Base-by-base conservation (phyloP, 495 filamentous ascomycete genomes). In the Trichoderma orchidacearum region DNA sequence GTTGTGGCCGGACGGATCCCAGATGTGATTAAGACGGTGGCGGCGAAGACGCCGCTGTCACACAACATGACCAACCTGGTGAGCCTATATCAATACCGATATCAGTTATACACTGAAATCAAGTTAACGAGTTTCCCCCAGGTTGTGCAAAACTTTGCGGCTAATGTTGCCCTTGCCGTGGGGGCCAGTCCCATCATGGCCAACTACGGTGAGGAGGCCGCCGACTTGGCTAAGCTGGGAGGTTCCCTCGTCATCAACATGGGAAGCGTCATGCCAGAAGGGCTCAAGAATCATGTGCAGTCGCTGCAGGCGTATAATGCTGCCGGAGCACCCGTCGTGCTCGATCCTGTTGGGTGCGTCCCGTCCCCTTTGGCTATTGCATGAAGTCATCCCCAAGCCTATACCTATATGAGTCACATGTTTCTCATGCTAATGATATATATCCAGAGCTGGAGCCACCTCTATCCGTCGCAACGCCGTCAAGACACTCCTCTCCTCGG, bases 171-270 rank as follows among this genome's bases (percentile, higher is more conserved):
- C 30, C 75, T 96, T 25, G 79, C 87, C 30, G 79, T 93, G 59
- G 92, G 93, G 21, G 87, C 88, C 30, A 90, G 84, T 15, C 93
- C 93, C 7, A 96, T 98, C 61, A 98, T 98, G 93, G 82, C 90
- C 3, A 89, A 85, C 59, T 85, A 90, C 62, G 86, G 83, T 12
- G 80, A 85, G 56, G 93, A 98, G 76, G 89, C 91, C 3, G 67
- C 69, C 5, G 90, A 96, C 65, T 73, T 98, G 35, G 81, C 80
- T 30, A 74, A 73, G 27, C 73, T 91, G 6, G 77, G 75, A 1
- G 78, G 76, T 5, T 77, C 86, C 3, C 72, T 96, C 11, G 85
- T 98, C 13, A 82, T 98, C 62, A 98, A 98, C 68, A 96, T 96
- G 89, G 93, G 93, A 21, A 95, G 89, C 2, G 78, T 92, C 28